Evolutionary conservation across 176 grass and related monocot genomes (phyloP).

Genomic region (Juncus effusus): DNA sequence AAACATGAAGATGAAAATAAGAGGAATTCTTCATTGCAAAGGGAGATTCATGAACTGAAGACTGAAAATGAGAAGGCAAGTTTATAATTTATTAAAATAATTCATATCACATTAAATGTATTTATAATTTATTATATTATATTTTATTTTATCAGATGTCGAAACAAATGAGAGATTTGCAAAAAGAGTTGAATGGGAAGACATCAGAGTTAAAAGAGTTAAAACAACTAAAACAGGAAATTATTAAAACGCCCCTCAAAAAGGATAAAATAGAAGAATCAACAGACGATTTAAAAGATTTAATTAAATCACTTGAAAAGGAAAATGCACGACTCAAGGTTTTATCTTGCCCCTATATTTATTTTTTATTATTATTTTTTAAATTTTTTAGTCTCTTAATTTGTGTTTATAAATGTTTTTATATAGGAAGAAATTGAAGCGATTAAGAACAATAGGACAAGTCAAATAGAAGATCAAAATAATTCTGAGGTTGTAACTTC

Average conservation of each 20-base stretch:
- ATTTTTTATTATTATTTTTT: constrained; percentile 19
- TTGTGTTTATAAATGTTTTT: constrained; percentile 9
- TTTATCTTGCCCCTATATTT: constrained; percentile 27
- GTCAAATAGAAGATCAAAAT: constrained; percentile 34
- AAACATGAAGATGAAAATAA: constrained; percentile 55
- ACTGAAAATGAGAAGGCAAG: constrained; percentile 60
- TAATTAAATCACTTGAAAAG: constrained; percentile 59
- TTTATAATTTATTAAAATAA: constrained; percentile 6
- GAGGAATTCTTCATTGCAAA: constrained; percentile 47
- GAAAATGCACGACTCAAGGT: constrained; percentile 82
- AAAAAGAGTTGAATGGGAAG: constrained; percentile 65
- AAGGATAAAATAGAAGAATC: constrained; percentile 40
- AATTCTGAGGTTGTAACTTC: constrained; percentile 21
- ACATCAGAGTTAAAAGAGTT: constrained; percentile 55
- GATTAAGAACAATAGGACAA: constrained; percentile 36
- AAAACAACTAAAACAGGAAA: constrained; percentile 44
- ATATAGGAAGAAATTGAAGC: constrained; percentile 59
- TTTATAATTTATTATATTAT: background rate
- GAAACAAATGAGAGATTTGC: constrained; percentile 48
- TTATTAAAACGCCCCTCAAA: constrained; percentile 40
- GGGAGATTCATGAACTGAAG: constrained; percentile 71
- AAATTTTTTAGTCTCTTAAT: background rate
- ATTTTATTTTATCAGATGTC: constrained; percentile 37
- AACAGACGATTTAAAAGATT: constrained; percentile 44
- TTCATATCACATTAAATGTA: constrained; percentile 4